phyloP scores from a whole-genome alignment of 2,329 filamentous ascomycete species.

The Knufia petricola region DNA sequence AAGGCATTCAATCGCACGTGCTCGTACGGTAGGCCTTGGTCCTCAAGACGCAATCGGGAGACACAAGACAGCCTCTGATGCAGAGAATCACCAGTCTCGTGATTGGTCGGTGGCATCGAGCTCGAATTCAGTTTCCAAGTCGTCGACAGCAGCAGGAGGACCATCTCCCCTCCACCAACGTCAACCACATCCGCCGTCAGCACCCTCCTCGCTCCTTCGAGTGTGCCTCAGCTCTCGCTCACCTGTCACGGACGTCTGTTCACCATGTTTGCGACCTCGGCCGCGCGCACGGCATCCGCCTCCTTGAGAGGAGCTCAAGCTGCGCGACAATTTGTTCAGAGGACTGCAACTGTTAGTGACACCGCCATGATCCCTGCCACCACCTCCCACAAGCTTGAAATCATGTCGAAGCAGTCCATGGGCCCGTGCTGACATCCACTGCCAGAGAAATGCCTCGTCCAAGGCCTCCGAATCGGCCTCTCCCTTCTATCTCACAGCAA shows the following conservation, averaged over 20 bases:
- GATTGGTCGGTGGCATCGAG: too few relatives aligned
- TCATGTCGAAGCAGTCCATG: constrained; percentile 15
- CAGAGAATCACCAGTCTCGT: too few relatives aligned
- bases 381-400: constrained; percentile 25
- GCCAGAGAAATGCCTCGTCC: constrained; percentile 54
- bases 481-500: constrained; percentile 72
- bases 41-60: too few relatives aligned
- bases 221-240: constrained; percentile 16
- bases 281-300: constrained; percentile 80
- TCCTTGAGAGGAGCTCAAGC: constrained; percentile 76
- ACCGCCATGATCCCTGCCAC: constrained; percentile 27
- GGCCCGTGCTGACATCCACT: constrained; percentile 17
- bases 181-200: constrained; percentile 10
- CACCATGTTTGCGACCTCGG: constrained; percentile 89
- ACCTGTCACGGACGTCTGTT: constrained; percentile 13
- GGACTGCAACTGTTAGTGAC: constrained; percentile 64
- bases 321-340: constrained; percentile 62
- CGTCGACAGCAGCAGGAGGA: too few relatives aligned
- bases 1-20: too few relatives aligned
- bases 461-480: constrained; percentile 60
- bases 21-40: too few relatives aligned
- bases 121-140: too few relatives aligned
- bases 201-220: constrained; percentile 12
- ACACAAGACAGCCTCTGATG: too few relatives aligned
- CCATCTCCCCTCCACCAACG: constrained; percentile 8